A percentile compares a stretch with the other conserved stretches of the same genome.
phyloP scores from a whole-genome alignment of 2,329 filamentous ascomycete genomes.

The Hypoxylon sp. region DNA sequence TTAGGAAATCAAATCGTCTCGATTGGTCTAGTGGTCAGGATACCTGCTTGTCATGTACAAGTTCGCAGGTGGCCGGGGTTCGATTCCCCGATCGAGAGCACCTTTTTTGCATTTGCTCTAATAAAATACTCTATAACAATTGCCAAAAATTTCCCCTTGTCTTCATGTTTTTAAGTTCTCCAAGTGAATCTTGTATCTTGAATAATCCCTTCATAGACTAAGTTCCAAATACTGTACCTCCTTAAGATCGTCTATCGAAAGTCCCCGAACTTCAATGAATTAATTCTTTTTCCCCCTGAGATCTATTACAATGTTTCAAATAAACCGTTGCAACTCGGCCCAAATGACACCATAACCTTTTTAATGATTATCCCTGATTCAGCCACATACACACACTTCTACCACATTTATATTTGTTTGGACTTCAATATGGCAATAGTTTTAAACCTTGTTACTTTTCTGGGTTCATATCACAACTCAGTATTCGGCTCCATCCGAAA shows the following conservation, averaged over 20 bases:
- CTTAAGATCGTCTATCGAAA: background rate
- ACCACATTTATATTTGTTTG: constrained; percentile 1
- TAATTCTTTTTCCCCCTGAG: constrained; percentile 2
- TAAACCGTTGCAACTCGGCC: constrained; percentile 1
- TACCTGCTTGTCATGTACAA: constrained; percentile 45
- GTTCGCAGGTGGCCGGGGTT: constrained; percentile 54
- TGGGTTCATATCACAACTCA: constrained; percentile 6
- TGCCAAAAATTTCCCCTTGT: too few species aligned
- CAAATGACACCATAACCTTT: background rate
- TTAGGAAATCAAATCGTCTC: constrained; percentile 36
- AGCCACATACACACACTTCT: background rate
- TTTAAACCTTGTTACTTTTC: constrained; percentile 10
- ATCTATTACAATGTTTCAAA: constrained; percentile 5
- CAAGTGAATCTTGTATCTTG: too few species aligned
- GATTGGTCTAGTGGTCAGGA: constrained; percentile 48
- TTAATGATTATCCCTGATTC: constrained; percentile 5
- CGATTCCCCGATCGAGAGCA: constrained; percentile 57
- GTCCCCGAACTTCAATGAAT: background rate
- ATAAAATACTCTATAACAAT: too few species aligned
- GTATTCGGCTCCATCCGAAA: constrained; percentile 32
- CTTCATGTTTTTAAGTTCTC: too few species aligned
- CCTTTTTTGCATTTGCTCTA: constrained; percentile 7
- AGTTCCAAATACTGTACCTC: background rate
- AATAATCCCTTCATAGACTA: background rate
- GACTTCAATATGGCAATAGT: constrained; percentile 21